Percentiles rank a stretch among this genome's conserved stretches.
phyloP scores from a whole-genome alignment of 495 filamentous ascomycete species.

The Hypoxylon fragiforme region DNA sequence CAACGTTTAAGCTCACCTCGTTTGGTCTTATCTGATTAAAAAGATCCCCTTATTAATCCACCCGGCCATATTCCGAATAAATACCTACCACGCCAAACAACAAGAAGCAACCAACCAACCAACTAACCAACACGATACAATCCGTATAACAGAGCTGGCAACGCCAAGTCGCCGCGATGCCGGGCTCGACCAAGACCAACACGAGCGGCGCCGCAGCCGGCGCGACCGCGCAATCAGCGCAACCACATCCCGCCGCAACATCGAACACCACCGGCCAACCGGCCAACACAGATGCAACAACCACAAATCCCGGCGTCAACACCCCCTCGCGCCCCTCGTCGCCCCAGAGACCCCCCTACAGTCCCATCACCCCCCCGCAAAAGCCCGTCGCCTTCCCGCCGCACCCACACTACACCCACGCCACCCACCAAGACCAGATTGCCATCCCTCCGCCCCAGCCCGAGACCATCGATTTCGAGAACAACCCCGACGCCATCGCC shows the following conservation, averaged over 20 bases:
- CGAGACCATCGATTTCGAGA: constrained; percentile 71
- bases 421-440: constrained; percentile 40
- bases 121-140: too few species aligned
- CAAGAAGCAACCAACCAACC: too few species aligned
- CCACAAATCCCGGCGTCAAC: background rate
- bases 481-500: constrained; percentile 83
- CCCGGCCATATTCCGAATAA: too few species aligned
- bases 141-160: too few species aligned
- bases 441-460: constrained; percentile 56
- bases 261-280: background rate
- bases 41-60: too few species aligned
- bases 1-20: too few species aligned
- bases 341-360: constrained; percentile 45
- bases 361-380: constrained; percentile 50
- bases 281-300: background rate
- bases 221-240: too few species aligned
- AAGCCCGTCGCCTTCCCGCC: constrained; percentile 30
- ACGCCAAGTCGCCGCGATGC: background rate
- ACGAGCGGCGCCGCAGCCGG: too few species aligned
- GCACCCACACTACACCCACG: constrained; percentile 47
- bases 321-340: constrained; percentile 31
- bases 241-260: too few species aligned
- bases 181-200: too few species aligned
- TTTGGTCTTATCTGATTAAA: too few species aligned
- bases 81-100: too few species aligned